Base-by-base conservation (phyloP, 116 monocot species). In the Dioscorea cayenensis region DNA sequence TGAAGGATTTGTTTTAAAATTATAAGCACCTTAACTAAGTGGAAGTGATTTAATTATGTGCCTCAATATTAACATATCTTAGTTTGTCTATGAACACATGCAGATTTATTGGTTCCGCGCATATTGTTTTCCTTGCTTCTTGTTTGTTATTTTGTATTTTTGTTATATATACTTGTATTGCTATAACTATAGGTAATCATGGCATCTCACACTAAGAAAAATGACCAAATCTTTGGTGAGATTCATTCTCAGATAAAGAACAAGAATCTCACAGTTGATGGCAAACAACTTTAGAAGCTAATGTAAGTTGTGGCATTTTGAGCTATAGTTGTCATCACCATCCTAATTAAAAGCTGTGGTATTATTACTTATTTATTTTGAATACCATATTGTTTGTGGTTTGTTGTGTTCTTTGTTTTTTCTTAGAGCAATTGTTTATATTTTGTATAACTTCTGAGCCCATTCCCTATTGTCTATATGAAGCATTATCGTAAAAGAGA, bases 151-250 rank as follows among this genome's bases (percentile, higher is more conserved):
- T n/a, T n/a, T n/a, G n/a, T n/a, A n/a, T n/a, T 14, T 55, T 19
- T 55, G 52, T 55, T 55, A 14, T 55, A 9, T 14, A 55, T 55
- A 19, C 5, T 43, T 43, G 43, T 43, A 55, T 14, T 19, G 14
- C 16, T 19, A 55, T 51, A 6, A 52, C 83, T 89, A 38, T 80
- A 89, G 92, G 86, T 77, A 13, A 79, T 93, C 17, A 86, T 89
- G 27, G 83, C 93, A 36, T 72, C 89, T 7, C 78, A 83, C 17
- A 94, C 87, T 29, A 94, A 77, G 81, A 89, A 81, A 71, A 79
- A 79, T 65, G 89, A 81, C 4, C 32, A 73, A 17, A 83, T 87
- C 16, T 51, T 85, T 63, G 87, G 93, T 14, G 93, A 94, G 75
- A 70, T 94, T 36, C 90, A 87, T 36, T 85, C 87, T 63, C 84